Percentiles rank a stretch among this genome's conserved stretches.
phyloP scores from a whole-genome alignment of 202 grass and related monocot genomes.

The Miscanthus sacchariflorus region DNA sequence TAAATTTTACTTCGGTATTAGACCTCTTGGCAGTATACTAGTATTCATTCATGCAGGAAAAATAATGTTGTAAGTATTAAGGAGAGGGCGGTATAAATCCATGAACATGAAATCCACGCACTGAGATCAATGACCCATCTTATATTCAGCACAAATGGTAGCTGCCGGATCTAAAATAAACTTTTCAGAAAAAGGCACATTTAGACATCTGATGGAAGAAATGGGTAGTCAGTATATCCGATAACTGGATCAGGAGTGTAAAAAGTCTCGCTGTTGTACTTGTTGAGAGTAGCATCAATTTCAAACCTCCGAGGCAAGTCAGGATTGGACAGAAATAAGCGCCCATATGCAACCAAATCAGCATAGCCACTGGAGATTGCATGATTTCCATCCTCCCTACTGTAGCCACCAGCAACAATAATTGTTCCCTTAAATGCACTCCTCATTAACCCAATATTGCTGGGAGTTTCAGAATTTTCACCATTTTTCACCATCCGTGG shows the following conservation, averaged over 20 bases:
- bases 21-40: too few relatives aligned
- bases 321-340: conserved; percentile 76
- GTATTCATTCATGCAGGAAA: too few relatives aligned
- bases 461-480: conserved; percentile 54
- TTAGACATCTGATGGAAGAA: conserved; percentile 53
- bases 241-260: conserved; percentile 68
- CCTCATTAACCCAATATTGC: conserved; percentile 61
- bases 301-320: conserved; percentile 72
- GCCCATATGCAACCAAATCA: conserved; percentile 77
- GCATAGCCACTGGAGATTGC: conserved; percentile 61
- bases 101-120: not conserved
- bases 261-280: conserved; percentile 71
- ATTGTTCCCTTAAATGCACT: conserved; percentile 64
- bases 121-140: conserved; percentile 1
- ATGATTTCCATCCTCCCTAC: conserved; percentile 63
- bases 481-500: conserved; percentile 54
- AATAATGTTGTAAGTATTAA: not conserved
- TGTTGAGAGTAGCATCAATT: conserved; percentile 69
- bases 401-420: conserved; percentile 62
- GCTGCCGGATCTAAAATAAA: not conserved
- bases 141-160: conserved; percentile 12
- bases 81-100: not conserved
- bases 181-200: not conserved
- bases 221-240: conserved; percentile 78
- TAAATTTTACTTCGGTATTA: too few relatives aligned